Evolutionary conservation across 495 filamentous ascomycete species (phyloP).

Genomic region (Elasticomyces elasticus): DNA sequence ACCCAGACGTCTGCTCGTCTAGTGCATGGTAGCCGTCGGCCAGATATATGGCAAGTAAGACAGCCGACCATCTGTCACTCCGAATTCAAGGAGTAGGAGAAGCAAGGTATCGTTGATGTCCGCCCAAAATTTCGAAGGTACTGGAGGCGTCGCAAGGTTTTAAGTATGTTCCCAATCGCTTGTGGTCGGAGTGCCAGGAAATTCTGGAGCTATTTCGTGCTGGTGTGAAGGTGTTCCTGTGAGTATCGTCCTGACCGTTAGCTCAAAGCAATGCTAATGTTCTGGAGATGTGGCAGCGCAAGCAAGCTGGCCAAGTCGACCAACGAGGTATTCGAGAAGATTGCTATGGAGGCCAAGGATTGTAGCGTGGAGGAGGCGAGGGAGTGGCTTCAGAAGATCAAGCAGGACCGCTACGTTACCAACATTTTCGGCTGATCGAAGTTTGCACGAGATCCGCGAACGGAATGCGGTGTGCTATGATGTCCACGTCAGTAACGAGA

Average conservation of each 20-base stretch:
- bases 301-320: constrained; percentile 50
- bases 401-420: constrained; percentile 54
- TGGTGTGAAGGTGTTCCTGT: constrained; percentile 27
- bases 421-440: constrained; percentile 58
- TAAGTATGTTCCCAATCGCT: constrained; percentile 1
- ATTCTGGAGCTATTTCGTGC: constrained; percentile 19
- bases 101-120: constrained; percentile 20
- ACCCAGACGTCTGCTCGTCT: no score
- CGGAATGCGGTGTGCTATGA: no score
- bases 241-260: no score
- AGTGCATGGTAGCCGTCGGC: no score
- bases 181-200: constrained; percentile 15
- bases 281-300: constrained; percentile 39
- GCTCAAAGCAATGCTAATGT: no score
- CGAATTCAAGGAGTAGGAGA: constrained; percentile 20
- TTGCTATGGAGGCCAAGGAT: constrained; percentile 30
- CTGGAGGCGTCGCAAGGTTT: constrained; percentile 11
- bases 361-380: constrained; percentile 28
- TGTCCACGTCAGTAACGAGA: no score
- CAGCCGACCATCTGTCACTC: no score
- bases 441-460: no score
- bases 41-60: no score
- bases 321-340: constrained; percentile 41
- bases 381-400: constrained; percentile 48
- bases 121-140: constrained; percentile 16